Evolutionary conservation across 2,329 filamentous ascomycete genomes (phyloP).

Genomic region (Nemania diffusa): DNA sequence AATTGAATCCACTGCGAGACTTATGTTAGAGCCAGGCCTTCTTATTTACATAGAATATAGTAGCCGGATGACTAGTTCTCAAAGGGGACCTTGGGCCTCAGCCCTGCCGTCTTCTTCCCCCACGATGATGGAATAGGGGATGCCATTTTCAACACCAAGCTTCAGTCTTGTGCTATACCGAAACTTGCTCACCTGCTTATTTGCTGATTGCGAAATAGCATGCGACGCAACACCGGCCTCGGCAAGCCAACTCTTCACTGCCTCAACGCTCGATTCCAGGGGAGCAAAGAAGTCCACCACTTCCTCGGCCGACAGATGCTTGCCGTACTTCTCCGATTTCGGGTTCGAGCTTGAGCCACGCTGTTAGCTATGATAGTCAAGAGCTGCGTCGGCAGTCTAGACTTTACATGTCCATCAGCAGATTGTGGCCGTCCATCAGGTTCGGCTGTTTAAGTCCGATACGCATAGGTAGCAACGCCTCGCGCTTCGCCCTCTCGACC

Average conservation of each 20-base stretch:
- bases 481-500: conserved; percentile 38
- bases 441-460: conserved; percentile 46
- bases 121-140: not conserved
- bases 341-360: conserved; percentile 48
- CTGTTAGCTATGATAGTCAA: conserved; percentile 17
- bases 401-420: conserved; percentile 46
- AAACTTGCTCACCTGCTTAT: conserved; percentile 39
- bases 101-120: not conserved
- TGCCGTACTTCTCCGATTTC: conserved; percentile 53
- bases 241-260: conserved; percentile 53
- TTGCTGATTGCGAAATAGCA: conserved; percentile 49
- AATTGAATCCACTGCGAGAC: conserved; percentile 56
- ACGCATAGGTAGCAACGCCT: conserved; percentile 43
- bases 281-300: conserved; percentile 55
- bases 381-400: not conserved
- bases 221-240: conserved; percentile 47
- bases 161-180: not conserved
- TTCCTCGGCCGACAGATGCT: conserved; percentile 52
- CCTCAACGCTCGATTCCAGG: conserved; percentile 46
- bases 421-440: conserved; percentile 40
- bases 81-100: not conserved
- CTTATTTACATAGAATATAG: not conserved
- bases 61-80: not conserved
- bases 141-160: not conserved
- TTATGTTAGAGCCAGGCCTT: not conserved